Evolutionary conservation across 2,329 filamentous ascomycete species (phyloP).

Genomic region (Colletotrichum tabaci): DNA sequence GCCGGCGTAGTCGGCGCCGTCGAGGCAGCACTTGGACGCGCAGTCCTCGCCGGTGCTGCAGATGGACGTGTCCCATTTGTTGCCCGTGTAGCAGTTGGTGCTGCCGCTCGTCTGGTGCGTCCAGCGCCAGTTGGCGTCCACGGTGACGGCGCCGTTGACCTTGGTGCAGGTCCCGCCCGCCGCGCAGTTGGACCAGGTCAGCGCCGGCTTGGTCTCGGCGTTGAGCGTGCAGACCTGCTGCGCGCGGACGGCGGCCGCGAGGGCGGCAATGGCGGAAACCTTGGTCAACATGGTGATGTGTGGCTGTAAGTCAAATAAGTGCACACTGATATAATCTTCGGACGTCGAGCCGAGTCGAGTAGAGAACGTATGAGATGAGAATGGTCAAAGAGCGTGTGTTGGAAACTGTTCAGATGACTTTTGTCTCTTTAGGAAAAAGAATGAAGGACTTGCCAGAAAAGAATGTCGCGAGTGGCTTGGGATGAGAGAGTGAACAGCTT

Average conservation of each 20-base stretch:
- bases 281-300: slow-evolving; percentile 40
- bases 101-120: slow-evolving; percentile 61
- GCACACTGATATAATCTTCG: not conserved
- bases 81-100: slow-evolving; percentile 72
- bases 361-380: slow-evolving; percentile 23
- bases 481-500: not conserved
- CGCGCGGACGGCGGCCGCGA: slow-evolving; percentile 49
- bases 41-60: slow-evolving; percentile 60
- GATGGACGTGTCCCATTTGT: slow-evolving; percentile 60
- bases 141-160: slow-evolving; percentile 64
- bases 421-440: not conserved
- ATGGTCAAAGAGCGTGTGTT: not conserved
- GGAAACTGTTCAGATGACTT: slow-evolving; percentile 23
- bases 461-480: slow-evolving; percentile 19
- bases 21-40: slow-evolving; percentile 66
- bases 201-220: slow-evolving; percentile 66
- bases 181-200: slow-evolving; percentile 69
- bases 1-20: slow-evolving; percentile 66
- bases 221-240: slow-evolving; percentile 67
- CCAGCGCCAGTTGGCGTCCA: slow-evolving; percentile 76
- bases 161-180: slow-evolving; percentile 64
- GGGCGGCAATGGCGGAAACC: slow-evolving; percentile 58
- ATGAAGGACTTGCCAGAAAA: slow-evolving; percentile 11
- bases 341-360: slow-evolving; percentile 4
- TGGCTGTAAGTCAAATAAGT: no score